Evolutionary conservation across 208 protist species (phyloP).

Genomic region (Trypanosoma cruzi): DNA sequence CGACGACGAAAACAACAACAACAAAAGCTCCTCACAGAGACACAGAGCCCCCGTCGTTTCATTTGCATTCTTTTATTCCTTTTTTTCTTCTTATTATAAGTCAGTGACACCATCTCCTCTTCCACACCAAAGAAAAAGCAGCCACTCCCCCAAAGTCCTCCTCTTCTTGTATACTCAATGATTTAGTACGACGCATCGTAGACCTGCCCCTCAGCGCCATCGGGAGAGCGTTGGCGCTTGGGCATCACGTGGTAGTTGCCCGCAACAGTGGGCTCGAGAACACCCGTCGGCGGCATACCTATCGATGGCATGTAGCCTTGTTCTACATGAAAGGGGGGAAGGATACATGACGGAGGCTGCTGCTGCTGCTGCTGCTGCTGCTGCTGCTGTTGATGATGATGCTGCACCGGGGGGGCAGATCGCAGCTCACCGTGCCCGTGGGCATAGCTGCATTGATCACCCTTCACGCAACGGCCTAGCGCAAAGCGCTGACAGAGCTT

Average conservation of each 20-base stretch:
- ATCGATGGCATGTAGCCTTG: constrained; percentile 18
- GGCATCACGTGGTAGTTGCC: constrained; percentile 10
- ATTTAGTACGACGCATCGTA: constrained; percentile 10
- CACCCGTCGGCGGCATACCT: constrained; percentile 3
- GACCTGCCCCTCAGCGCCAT: background rate
- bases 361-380: too few species aligned
- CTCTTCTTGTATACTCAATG: background rate
- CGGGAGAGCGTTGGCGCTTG: constrained; percentile 19
- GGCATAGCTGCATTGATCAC: constrained; percentile 80
- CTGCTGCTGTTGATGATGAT: constrained; percentile 27
- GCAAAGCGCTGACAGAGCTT: constrained; percentile 69
- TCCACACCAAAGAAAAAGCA: background rate
- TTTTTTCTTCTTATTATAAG: too few species aligned
- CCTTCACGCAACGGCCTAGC: constrained; percentile 72
- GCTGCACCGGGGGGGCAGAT: constrained; percentile 6
- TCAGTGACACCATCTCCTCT: too few species aligned
- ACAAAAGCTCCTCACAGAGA: too few species aligned
- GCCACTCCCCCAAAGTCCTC: background rate
- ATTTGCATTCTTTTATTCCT: too few species aligned
- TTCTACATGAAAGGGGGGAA: constrained; percentile 16
- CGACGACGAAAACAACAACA: too few species aligned
- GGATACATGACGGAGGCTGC: background rate
- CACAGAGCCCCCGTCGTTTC: too few species aligned
- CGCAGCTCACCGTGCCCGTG: constrained; percentile 72
- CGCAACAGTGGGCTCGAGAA: constrained; percentile 3